Base-by-base conservation (phyloP, 2,329 filamentous ascomycete species). In the Aspergillus jensenii region DNA sequence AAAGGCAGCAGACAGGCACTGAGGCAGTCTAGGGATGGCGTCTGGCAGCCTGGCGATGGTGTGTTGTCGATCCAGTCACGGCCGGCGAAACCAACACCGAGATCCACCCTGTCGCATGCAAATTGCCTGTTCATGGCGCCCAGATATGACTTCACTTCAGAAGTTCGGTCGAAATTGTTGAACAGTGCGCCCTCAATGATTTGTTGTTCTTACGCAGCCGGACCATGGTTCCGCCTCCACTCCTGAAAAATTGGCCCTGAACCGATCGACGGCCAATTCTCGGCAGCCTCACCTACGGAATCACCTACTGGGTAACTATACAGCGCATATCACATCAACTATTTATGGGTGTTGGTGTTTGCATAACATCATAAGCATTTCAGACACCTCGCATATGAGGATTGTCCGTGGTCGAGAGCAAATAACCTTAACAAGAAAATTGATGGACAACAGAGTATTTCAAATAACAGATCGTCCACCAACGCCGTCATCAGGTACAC, bases 391-490 rank as follows among this genome's bases (percentile, higher is more conserved):
- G 27, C 27, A 37, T 15, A 37, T 14, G 12, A 14, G 35, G 35
- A 46, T 46, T 27, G 27, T 31, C 44, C 27, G 25, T 37, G 21
- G 25, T 44, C 40, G 15, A 33, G 27, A 4, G 39, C 17, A 27
- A 45, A 45, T 45, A 37, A n/a, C 27, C 27, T 9, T 37, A 21
- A n/a, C 12, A 37, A 12, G 35, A 14, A 37, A 37, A 37, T 15
- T 37, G 5, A 43, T 21, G n/a, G 40, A n/a, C 27, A 48, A 15
- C 27, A 37, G 14, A 25, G 27, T 48, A 56, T 52, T 33, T 17
- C 33, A 47, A 52, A 40, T 11, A 35, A 41, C 23, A 41, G 35
- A 52, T 47, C 45, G 45, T 48, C 55, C 55, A 48, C 55, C 51
- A 58, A 58, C 56, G 51, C 56, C 39, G 27, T 45, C 39, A 17